Evolutionary conservation across 306 rosid species (phyloP).

Genomic region (Cyamopsis tetragonoloba): DNA sequence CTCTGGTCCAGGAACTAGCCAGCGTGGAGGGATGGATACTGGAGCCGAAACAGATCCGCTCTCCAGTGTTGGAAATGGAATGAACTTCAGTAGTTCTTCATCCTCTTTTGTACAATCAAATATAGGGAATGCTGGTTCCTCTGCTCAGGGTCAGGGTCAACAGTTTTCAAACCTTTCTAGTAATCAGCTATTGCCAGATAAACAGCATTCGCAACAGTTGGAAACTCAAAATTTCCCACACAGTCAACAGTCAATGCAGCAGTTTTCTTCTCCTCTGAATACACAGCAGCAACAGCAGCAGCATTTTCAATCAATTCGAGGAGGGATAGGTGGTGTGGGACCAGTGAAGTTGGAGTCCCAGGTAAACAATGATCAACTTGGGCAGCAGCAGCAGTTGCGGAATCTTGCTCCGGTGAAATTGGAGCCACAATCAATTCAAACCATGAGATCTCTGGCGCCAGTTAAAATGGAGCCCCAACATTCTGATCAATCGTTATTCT

Average conservation of each 20-base stretch:
- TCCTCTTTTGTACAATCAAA: slow-evolving; percentile 60
- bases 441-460: slow-evolving; percentile 48
- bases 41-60: slow-evolving; percentile 78
- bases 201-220: slow-evolving; percentile 79
- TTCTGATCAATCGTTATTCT: slow-evolving; percentile 69
- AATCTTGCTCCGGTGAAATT: slow-evolving; percentile 60
- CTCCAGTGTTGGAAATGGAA: slow-evolving; percentile 68
- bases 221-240: slow-evolving; percentile 81
- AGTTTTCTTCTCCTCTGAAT: slow-evolving; percentile 65
- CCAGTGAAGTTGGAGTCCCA: slow-evolving; percentile 85
- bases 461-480: slow-evolving; percentile 80
- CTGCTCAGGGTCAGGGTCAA: slow-evolving; percentile 80
- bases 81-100: slow-evolving; percentile 55
- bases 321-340: slow-evolving; percentile 63
- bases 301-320: slow-evolving; percentile 80
- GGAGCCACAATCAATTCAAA: slow-evolving; percentile 75
- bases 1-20: slow-evolving; percentile 66
- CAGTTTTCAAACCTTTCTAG: slow-evolving; percentile 69
- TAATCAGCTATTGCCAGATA: slow-evolving; percentile 70
- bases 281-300: slow-evolving; percentile 61
- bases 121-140: slow-evolving; percentile 58
- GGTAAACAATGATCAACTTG: slow-evolving; percentile 67
- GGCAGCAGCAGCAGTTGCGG: slow-evolving; percentile 69
- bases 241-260: slow-evolving; percentile 82
- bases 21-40: slow-evolving; percentile 65